Conservation (phyloP, 2,329 filamentous ascomycete genomes). For the Drechmeria coniospora region DNA sequence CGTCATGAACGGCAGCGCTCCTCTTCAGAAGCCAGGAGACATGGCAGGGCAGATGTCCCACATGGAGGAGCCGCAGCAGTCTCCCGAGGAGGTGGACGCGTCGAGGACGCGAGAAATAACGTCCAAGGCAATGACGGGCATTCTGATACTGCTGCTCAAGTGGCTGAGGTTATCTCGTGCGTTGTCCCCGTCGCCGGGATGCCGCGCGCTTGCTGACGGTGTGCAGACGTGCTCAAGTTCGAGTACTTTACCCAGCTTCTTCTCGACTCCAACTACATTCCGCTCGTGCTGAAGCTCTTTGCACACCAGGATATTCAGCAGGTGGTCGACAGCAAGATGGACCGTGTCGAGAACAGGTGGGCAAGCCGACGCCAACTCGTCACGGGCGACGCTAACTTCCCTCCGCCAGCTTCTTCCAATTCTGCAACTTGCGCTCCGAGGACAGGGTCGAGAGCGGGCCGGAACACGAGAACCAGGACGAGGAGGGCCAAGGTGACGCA, state of each 20-base stretch:
- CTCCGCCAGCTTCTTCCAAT: slow-evolving; percentile 76
- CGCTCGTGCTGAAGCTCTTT: slow-evolving; percentile 81
- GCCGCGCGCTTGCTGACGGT: slow-evolving; percentile 6
- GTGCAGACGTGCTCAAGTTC: slow-evolving; percentile 78
- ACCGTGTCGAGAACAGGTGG: slow-evolving; percentile 68
- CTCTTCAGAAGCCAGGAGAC: slow-evolving; percentile 14
- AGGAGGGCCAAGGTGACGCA: slow-evolving; percentile 7
- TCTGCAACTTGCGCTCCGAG: slow-evolving; percentile 59
- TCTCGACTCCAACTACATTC: slow-evolving; percentile 88
- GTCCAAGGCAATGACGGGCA: slow-evolving; percentile 81
- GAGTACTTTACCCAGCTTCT: slow-evolving; percentile 90
- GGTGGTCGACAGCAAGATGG: slow-evolving; percentile 71
- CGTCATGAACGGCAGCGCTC: slow-evolving; percentile 24
- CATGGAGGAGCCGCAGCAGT: slow-evolving; percentile 29
- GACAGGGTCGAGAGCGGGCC: slow-evolving; percentile 16
- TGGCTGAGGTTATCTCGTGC: slow-evolving; percentile 92
- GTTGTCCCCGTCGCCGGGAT: slow-evolving; percentile 15
- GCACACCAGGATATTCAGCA: slow-evolving; percentile 89
- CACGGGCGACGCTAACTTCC: slow-evolving; percentile 7
- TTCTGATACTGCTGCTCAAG: slow-evolving; percentile 75
- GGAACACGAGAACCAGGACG: slow-evolving; percentile 9
- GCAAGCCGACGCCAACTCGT: slow-evolving; percentile 5
- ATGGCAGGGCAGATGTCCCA: slow-evolving; percentile 15
- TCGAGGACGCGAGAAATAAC: slow-evolving; percentile 74
- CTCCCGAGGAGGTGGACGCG: slow-evolving; percentile 66